These are phyloP conservation scores for Flaveria trinervia DNA, from an alignment of 129 eudicot species.

Conservation along the genomic window DNA sequence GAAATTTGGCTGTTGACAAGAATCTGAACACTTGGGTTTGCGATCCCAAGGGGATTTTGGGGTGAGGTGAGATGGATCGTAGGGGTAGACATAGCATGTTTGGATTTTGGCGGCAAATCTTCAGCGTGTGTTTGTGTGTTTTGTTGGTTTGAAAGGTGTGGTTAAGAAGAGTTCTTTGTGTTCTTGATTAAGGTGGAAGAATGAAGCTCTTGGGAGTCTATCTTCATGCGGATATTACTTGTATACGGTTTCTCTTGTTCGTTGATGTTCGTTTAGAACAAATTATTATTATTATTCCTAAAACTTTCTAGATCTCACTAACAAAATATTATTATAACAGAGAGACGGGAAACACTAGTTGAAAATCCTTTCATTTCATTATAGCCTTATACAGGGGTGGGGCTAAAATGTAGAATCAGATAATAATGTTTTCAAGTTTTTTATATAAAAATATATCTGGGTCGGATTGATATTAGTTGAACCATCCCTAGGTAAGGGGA, in stretches of 20 bases:
- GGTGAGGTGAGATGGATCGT: conserved; percentile 36
- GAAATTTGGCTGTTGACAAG: conserved; percentile 33
- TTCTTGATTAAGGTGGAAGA: conserved; percentile 20
- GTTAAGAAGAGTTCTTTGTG: neutral
- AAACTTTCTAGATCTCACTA: no score
- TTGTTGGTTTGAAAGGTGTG: neutral
- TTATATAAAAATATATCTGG: no score
- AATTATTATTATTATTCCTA: no score
- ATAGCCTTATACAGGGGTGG: no score
- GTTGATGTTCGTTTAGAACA: no score
- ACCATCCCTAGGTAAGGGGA: no score
- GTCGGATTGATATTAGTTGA: no score
- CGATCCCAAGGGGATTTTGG: conserved; percentile 1
- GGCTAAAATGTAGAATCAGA: no score
- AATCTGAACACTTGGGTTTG: conserved; percentile 23
- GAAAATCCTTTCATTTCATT: no score
- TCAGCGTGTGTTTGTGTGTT: conserved; percentile 16
- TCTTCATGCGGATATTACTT: neutral
- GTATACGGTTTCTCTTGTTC: neutral
- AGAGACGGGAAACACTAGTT: no score
- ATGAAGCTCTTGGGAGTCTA: neutral
- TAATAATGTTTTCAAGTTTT: no score
- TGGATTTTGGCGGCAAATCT: conserved; percentile 57
- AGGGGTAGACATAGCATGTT: conserved; percentile 42
- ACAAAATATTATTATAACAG: no score